Conservation (phyloP, 306 rosid genomes). For the Ormosia semicastrata region DNA sequence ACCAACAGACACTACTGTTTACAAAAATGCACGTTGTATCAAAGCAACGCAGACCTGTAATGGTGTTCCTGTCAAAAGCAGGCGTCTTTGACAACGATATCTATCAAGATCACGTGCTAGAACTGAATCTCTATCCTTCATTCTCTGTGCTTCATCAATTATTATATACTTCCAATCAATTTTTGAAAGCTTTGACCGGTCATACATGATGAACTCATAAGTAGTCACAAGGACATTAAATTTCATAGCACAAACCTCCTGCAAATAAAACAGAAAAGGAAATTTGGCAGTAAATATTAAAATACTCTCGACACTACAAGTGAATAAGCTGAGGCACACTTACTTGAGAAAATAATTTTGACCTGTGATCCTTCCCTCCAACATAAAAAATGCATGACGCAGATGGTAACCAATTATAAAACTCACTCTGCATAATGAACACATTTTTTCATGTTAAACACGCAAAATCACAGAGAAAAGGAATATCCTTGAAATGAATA, state of each 20-base stretch:
- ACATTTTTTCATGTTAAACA: constrained; percentile 22
- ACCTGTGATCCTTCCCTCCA: constrained; percentile 86
- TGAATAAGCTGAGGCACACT: constrained; percentile 38
- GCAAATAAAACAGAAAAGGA: constrained; percentile 29
- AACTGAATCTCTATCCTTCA: constrained; percentile 98
- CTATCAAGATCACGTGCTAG: constrained; percentile 98
- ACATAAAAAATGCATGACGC: constrained; percentile 95
- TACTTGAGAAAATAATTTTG: constrained; percentile 93
- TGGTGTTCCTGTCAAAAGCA: constrained; percentile 99
- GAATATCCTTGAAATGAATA: not conserved
- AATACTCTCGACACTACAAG: constrained; percentile 9
- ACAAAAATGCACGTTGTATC: constrained; percentile 5
- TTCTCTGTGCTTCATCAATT: constrained; percentile 99
- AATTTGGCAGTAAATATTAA: constrained; percentile 11
- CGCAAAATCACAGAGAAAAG: not conserved
- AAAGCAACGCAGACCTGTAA: constrained; percentile 65
- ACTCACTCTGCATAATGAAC: constrained; percentile 76
- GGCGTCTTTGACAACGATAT: constrained; percentile 95
- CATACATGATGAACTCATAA: constrained; percentile 99
- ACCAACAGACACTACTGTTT: not conserved
- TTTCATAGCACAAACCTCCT: constrained; percentile 95
- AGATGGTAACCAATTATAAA: constrained; percentile 90
- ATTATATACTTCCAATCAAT: constrained; percentile 95
- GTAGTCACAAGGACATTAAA: constrained; percentile 99
- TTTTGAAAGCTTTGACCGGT: constrained; percentile 93